These are phyloP conservation scores for Colletotrichum karsti DNA, from an alignment of 2,329 filamentous ascomycete species.

Conservation along the genomic window DNA sequence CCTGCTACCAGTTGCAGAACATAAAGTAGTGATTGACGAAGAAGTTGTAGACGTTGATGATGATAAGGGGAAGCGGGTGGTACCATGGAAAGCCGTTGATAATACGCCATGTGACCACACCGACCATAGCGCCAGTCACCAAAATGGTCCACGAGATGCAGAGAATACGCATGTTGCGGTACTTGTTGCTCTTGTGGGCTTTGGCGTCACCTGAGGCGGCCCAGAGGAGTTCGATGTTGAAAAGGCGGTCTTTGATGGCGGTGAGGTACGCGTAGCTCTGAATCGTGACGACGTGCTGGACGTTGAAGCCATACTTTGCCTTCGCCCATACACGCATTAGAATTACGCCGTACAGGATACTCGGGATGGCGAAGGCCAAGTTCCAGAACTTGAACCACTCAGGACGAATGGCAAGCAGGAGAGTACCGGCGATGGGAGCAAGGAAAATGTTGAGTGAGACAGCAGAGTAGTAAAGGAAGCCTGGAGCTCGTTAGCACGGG, in stretches of 20 bases:
- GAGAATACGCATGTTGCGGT: conserved; percentile 50
- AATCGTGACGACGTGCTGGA: conserved; percentile 50
- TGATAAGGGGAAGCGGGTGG: conserved; percentile 46
- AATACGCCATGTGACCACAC: conserved; percentile 44
- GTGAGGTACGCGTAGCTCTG: conserved; percentile 52
- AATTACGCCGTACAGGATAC: conserved; percentile 46
- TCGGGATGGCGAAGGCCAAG: conserved; percentile 51
- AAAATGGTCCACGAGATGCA: conserved; percentile 46
- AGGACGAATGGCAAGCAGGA: conserved; percentile 48
- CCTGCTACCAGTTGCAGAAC: conserved; percentile 38
- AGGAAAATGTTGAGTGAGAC: conserved; percentile 50
- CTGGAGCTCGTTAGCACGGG: conserved; percentile 19
- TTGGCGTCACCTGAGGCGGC: conserved; percentile 48
- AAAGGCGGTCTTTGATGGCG: conserved; percentile 49
- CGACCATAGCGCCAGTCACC: conserved; percentile 41
- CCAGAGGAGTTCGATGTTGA: conserved; percentile 48
- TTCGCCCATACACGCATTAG: conserved; percentile 50
- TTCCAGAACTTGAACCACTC: conserved; percentile 53
- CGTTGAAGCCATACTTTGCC: conserved; percentile 49
- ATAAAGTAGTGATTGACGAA: conserved; percentile 49
- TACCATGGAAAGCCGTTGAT: conserved; percentile 46
- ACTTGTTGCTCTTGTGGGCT: conserved; percentile 51
- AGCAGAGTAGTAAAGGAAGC: conserved; percentile 49
- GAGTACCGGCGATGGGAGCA: conserved; percentile 47
- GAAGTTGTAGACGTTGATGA: conserved; percentile 48